A percentile compares a stretch with the other conserved stretches of the same genome.
phyloP scores from a whole-genome alignment of 148 eudicot genomes.

The Amaranthus cruentus region DNA sequence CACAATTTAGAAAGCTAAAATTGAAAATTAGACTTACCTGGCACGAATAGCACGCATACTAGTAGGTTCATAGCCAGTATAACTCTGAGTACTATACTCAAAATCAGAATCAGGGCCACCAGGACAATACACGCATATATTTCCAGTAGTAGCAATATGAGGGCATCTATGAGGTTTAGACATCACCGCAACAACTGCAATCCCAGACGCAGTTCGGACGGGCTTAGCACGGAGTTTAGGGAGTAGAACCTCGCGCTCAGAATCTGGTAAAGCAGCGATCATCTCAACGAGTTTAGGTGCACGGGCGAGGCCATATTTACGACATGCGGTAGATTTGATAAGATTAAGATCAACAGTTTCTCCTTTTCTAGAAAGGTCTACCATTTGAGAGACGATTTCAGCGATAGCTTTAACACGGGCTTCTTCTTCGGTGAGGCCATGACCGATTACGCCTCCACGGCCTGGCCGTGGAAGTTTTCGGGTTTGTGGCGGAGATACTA shows the following conservation, averaged over 20 bases:
- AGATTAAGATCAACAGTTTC: conserved; percentile 79
- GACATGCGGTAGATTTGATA: conserved; percentile 80
- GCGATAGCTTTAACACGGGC: conserved; percentile 84
- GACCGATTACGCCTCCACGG: conserved; percentile 72
- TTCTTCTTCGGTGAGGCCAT: conserved; percentile 65
- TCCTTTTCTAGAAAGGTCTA: conserved; percentile 58
- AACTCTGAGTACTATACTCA: conserved; percentile 95
- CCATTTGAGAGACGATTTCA: conserved; percentile 80
- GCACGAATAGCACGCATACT: conserved; percentile 99
- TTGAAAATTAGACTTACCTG: conserved; percentile 32
- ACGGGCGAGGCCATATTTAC: conserved; percentile 84
- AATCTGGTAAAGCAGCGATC: conserved; percentile 90
- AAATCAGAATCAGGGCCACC: conserved; percentile 99
- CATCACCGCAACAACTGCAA: conserved; percentile 98
- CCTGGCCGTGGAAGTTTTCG: conserved; percentile 90
- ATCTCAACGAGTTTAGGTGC: conserved; percentile 95
- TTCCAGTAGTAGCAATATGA: conserved; percentile 94
- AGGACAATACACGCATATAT: conserved; percentile 94
- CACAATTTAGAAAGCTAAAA: neutral
- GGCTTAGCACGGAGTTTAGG: conserved; percentile 90
- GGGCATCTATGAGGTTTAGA: conserved; percentile 98
- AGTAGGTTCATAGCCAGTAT: conserved; percentile 97
- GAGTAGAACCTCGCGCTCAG: conserved; percentile 61
- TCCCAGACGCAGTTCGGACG: conserved; percentile 87
- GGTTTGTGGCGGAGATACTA: conserved; percentile 21